Conservation (phyloP, 441 rosid genomes). For the Biscutella laevigata region DNA sequence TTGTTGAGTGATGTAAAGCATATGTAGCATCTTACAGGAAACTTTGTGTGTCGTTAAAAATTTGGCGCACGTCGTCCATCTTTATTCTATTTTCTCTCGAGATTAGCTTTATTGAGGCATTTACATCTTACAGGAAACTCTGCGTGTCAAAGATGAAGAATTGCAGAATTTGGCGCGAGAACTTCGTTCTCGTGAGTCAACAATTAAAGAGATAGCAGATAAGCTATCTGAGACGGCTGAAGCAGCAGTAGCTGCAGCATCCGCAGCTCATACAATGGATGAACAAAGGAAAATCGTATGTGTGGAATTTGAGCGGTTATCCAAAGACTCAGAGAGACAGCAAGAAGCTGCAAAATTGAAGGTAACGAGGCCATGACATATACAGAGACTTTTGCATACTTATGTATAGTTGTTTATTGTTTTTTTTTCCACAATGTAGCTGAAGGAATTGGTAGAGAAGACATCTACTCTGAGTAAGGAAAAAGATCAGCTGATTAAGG, state of each 20-base stretch:
- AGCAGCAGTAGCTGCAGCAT: slow-evolving; percentile 95
- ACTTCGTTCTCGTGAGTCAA: slow-evolving; percentile 84
- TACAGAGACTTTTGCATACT: background rate
- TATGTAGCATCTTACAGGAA: slow-evolving; percentile 35
- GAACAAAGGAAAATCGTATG: slow-evolving; percentile 76
- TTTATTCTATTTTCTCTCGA: background rate
- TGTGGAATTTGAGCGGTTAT: slow-evolving; percentile 61
- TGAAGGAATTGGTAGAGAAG: slow-evolving; percentile 69
- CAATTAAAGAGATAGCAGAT: slow-evolving; percentile 82
- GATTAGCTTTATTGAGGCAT: background rate
- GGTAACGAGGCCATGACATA: slow-evolving; percentile 32
- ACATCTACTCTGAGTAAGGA: slow-evolving; percentile 45
- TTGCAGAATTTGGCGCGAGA: slow-evolving; percentile 78
- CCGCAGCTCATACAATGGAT: slow-evolving; percentile 86
- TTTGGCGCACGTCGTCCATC: background rate
- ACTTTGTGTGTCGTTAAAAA: slow-evolving; percentile 54
- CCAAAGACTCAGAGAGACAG: slow-evolving; percentile 47
- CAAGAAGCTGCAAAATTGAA: slow-evolving; percentile 41
- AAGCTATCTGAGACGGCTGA: slow-evolving; percentile 97
- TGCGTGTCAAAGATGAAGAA: slow-evolving; percentile 93
- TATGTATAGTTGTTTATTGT: slow-evolving; percentile 11
- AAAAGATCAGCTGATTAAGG: slow-evolving; percentile 63
- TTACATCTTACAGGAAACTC: slow-evolving; percentile 63
- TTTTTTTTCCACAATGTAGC: slow-evolving; percentile 29
- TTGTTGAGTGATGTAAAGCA: background rate